Percentiles rank a stretch among this genome's conserved stretches.
phyloP scores from a whole-genome alignment of 1,284 basidiomycete species.

The Trametes pubescens region DNA sequence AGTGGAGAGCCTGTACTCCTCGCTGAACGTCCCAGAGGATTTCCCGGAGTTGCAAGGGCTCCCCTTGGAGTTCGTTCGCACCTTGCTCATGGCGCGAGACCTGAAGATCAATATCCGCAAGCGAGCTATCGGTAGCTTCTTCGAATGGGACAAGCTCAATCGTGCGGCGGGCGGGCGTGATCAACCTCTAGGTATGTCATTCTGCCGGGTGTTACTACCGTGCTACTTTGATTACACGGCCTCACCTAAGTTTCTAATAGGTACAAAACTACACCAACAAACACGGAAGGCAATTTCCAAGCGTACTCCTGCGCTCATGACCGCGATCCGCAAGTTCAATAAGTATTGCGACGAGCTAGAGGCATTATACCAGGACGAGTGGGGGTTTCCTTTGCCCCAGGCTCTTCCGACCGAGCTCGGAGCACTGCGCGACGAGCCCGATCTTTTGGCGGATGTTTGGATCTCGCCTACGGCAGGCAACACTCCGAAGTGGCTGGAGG shows the following conservation, averaged over 20 bases:
- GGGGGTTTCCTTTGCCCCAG: slow-evolving; percentile 44
- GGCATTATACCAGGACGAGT: slow-evolving; percentile 34
- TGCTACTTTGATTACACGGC: neutral
- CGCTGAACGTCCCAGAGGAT: slow-evolving; percentile 44
- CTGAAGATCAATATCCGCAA: slow-evolving; percentile 51
- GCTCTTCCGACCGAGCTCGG: slow-evolving; percentile 32
- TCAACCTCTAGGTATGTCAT: slow-evolving; percentile 42
- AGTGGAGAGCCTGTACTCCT: slow-evolving; percentile 44
- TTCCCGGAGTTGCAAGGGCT: slow-evolving; percentile 45
- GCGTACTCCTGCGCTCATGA: slow-evolving; percentile 43
- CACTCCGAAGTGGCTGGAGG: slow-evolving; percentile 46
- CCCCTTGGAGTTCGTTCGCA: slow-evolving; percentile 44
- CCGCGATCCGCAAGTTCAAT: slow-evolving; percentile 47
- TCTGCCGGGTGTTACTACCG: neutral
- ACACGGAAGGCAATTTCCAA: slow-evolving; percentile 46
- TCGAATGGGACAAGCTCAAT: slow-evolving; percentile 49
- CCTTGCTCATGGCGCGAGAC: slow-evolving; percentile 43
- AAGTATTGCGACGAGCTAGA: slow-evolving; percentile 42
- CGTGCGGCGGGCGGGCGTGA: slow-evolving; percentile 43
- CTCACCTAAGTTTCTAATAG: slow-evolving; percentile 23
- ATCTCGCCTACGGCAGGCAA: slow-evolving; percentile 33
- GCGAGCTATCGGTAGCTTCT: slow-evolving; percentile 46
- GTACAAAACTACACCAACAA: slow-evolving; percentile 49
- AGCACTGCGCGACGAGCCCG: slow-evolving; percentile 39
- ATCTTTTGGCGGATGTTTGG: slow-evolving; percentile 52